Evolutionary conservation across 2,329 filamentous ascomycete genomes (phyloP).

Genomic region (Phialocephala subalpina): DNA sequence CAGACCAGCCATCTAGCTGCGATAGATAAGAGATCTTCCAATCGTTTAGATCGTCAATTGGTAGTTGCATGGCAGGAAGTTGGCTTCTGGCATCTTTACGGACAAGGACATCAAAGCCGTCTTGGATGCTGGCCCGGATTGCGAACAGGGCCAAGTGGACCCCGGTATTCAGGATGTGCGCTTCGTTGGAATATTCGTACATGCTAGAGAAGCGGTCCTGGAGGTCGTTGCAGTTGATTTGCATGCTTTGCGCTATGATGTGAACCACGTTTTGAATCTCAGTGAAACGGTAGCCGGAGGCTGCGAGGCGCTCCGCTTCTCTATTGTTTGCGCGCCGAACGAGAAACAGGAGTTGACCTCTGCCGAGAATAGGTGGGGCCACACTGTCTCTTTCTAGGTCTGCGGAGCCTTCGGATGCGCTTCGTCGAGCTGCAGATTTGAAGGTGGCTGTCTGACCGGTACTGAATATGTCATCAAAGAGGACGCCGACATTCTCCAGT

Average conservation of each 20-base stretch:
- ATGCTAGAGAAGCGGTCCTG: conserved; percentile 68
- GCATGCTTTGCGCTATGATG: conserved; percentile 75
- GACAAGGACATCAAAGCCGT: conserved; percentile 46
- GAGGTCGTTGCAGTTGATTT: conserved; percentile 72
- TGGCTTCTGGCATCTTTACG: conserved; percentile 57
- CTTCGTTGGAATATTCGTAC: conserved; percentile 61
- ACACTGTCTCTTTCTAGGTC: conserved; percentile 21
- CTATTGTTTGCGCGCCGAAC: conserved; percentile 67
- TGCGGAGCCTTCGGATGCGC: conserved; percentile 7
- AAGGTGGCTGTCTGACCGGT: conserved; percentile 61
- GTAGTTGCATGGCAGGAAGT: conserved; percentile 66
- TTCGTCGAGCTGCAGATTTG: conserved; percentile 18
- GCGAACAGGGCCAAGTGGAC: conserved; percentile 67
- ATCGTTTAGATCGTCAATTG: conserved; percentile 58
- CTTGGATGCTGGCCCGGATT: conserved; percentile 57
- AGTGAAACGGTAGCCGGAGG: conserved; percentile 80
- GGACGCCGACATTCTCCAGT: conserved; percentile 68
- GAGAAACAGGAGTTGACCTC: conserved; percentile 82
- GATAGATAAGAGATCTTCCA: conserved; percentile 63
- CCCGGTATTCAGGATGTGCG: conserved; percentile 56
- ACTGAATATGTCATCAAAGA: conserved; percentile 79
- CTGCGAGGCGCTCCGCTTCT: conserved; percentile 70
- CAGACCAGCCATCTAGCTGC: conserved; percentile 53
- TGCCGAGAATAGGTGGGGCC: conserved; percentile 55
- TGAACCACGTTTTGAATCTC: conserved; percentile 71